Conservation (phyloP, 2,329 filamentous ascomycete species). For the Xylaria polymorpha region DNA sequence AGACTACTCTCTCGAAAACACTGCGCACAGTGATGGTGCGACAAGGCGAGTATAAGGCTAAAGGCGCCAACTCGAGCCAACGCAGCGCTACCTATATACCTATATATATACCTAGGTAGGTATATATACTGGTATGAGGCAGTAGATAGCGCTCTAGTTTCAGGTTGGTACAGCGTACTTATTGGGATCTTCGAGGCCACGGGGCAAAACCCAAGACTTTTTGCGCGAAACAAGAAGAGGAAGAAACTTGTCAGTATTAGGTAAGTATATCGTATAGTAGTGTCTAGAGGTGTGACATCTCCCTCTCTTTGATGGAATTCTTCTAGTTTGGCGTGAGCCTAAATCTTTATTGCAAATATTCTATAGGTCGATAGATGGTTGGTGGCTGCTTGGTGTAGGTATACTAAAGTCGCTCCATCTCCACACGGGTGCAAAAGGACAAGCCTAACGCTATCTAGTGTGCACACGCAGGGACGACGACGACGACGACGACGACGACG, state of each 20-base stretch:
- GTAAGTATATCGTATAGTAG: neutral
- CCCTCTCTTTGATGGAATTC: neutral
- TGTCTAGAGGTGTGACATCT: neutral
- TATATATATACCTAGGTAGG: no score
- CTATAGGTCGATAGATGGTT: slow-evolving; percentile 17
- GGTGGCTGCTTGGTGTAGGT: slow-evolving; percentile 10
- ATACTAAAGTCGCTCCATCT: slow-evolving; percentile 13
- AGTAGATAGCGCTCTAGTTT: slow-evolving; percentile 2
- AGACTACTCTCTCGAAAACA: neutral
- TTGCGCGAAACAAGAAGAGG: neutral
- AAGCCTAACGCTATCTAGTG: neutral
- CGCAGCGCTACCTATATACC: neutral
- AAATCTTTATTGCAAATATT: neutral
- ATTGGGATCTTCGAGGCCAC: slow-evolving; percentile 21
- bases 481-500: neutral
- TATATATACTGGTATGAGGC: neutral
- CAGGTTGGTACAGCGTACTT: neutral
- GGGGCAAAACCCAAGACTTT: slow-evolving; percentile 3
- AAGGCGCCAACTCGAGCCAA: slow-evolving; percentile 3
- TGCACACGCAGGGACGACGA: neutral
- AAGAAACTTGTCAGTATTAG: neutral
- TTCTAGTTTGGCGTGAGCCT: slow-evolving; percentile 10
- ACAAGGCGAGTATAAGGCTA: neutral
- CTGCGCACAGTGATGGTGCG: slow-evolving; percentile 2
- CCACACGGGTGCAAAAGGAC: slow-evolving; percentile 22